These are phyloP conservation scores for Fusarium veterinarium DNA, from an alignment of 2,329 filamentous ascomycete genomes.

Conservation along the genomic window DNA sequence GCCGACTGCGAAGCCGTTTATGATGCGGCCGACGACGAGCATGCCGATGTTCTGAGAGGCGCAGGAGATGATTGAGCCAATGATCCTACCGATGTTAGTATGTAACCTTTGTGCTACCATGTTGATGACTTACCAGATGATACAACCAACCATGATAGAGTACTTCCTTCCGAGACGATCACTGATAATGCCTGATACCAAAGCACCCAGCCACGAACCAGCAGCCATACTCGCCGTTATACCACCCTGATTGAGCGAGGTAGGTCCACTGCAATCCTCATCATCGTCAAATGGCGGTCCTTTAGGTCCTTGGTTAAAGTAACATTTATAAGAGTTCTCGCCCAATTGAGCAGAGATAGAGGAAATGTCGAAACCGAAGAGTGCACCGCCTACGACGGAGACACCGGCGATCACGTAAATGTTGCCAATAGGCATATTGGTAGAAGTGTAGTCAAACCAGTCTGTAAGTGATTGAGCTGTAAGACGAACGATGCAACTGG, in stretches of 20 bases:
- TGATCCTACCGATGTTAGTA: conserved; percentile 50
- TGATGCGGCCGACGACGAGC: conserved; percentile 62
- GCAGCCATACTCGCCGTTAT: conserved; percentile 65
- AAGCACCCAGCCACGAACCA: conserved; percentile 62
- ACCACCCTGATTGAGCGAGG: conserved; percentile 60
- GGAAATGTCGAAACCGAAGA: conserved; percentile 43
- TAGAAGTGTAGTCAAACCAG: background rate
- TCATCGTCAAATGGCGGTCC: conserved; percentile 48
- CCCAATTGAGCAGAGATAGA: conserved; percentile 43
- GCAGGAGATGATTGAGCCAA: conserved; percentile 60
- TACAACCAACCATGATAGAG: conserved; percentile 61
- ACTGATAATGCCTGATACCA: conserved; percentile 61
- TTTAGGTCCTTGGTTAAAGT: conserved; percentile 52
- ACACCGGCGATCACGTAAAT: conserved; percentile 43
- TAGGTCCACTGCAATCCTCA: conserved; percentile 48
- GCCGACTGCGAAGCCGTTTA: conserved; percentile 73
- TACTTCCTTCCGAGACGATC: conserved; percentile 62
- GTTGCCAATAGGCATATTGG: conserved; percentile 39
- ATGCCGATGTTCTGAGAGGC: conserved; percentile 56
- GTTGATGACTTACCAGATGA: conserved; percentile 59
- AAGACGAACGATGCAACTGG: background rate
- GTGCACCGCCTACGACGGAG: conserved; percentile 40
- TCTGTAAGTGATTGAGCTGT: background rate
- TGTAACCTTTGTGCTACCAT: accelerated
- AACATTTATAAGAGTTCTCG: conserved; percentile 53